phyloP scores from a whole-genome alignment of 108 stramenopile genomes.

The Conticribra guillardii region DNA sequence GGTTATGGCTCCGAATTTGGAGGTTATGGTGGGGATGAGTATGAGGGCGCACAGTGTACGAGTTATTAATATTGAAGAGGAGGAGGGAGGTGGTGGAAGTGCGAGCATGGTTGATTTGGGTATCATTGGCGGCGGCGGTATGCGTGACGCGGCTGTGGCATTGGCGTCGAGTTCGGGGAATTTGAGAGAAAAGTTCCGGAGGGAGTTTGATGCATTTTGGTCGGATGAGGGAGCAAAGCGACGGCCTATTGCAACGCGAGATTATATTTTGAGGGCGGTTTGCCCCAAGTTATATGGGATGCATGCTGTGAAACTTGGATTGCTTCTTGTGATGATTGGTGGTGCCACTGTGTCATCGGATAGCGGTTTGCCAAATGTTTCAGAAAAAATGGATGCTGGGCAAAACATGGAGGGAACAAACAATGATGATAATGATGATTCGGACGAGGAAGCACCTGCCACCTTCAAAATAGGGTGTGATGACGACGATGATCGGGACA shows the following conservation, averaged over 20 bases:
- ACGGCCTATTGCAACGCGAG: constrained; percentile 84
- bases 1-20: constrained; percentile 47
- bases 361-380: neutral
- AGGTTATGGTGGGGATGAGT: constrained; percentile 90
- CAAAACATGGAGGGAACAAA: constrained; percentile 6
- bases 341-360: constrained; percentile 68
- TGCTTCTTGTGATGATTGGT: constrained; percentile 93
- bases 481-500: constrained; percentile 26
- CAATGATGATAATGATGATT: neutral
- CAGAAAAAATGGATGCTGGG: neutral
- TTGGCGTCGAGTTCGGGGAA: constrained; percentile 30
- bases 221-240: constrained; percentile 34
- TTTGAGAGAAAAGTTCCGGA: constrained; percentile 69
- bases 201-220: constrained; percentile 91
- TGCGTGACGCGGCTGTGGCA: neutral
- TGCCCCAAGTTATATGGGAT: constrained; percentile 98
- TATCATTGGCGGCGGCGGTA: constrained; percentile 12
- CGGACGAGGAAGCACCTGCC: constrained; percentile 33
- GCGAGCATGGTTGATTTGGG: constrained; percentile 9
- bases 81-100: constrained; percentile 22
- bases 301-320: constrained; percentile 91
- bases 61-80: constrained; percentile 61
- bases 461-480: constrained; percentile 59
- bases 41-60: constrained; percentile 88
- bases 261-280: constrained; percentile 90